A percentile compares a stretch with the other conserved stretches of the same genome.
phyloP scores from a whole-genome alignment of 257 asterid genomes.

The Avicennia marina region DNA sequence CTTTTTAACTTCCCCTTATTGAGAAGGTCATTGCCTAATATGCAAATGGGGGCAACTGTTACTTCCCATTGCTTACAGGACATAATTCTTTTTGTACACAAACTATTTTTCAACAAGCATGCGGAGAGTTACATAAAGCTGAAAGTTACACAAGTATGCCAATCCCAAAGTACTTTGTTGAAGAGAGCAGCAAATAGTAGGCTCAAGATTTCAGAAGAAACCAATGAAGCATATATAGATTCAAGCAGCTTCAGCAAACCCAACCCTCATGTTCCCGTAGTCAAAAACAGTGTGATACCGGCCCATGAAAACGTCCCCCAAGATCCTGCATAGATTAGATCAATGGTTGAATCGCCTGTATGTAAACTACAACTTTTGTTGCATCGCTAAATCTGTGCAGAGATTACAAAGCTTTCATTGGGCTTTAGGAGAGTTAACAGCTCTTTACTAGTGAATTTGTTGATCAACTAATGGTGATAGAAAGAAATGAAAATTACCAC shows the following conservation, averaged over 20 bases:
- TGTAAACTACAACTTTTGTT: too few relatives aligned
- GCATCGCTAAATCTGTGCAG: not conserved
- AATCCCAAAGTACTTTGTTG: too few relatives aligned
- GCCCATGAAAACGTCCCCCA: conserved; percentile 89
- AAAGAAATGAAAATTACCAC: conserved; percentile 37
- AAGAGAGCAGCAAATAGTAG: not conserved
- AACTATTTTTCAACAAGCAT: too few relatives aligned
- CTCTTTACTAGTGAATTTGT: not conserved
- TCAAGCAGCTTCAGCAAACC: conserved; percentile 81
- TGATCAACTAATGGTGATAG: not conserved
- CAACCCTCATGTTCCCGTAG: conserved; percentile 60
- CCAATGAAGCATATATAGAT: too few relatives aligned
- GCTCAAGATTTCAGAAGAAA: not conserved
- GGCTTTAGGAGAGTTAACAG: not conserved
- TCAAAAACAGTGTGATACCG: conserved; percentile 75
- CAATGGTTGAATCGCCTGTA: not conserved
- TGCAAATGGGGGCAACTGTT: too few relatives aligned
- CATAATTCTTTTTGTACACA: too few relatives aligned
- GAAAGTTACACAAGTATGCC: too few relatives aligned
- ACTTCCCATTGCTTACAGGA: too few relatives aligned
- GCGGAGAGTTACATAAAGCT: too few relatives aligned
- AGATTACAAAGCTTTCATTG: not conserved
- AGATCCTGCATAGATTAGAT: conserved; percentile 47
- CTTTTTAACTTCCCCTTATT: too few relatives aligned
- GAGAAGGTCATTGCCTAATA: too few relatives aligned